A percentile compares a stretch with the other conserved stretches of the same genome.
Evolutionary conservation across 2,329 filamentous ascomycete genomes (phyloP).

Genomic region (Colletotrichum tofieldiae): DNA sequence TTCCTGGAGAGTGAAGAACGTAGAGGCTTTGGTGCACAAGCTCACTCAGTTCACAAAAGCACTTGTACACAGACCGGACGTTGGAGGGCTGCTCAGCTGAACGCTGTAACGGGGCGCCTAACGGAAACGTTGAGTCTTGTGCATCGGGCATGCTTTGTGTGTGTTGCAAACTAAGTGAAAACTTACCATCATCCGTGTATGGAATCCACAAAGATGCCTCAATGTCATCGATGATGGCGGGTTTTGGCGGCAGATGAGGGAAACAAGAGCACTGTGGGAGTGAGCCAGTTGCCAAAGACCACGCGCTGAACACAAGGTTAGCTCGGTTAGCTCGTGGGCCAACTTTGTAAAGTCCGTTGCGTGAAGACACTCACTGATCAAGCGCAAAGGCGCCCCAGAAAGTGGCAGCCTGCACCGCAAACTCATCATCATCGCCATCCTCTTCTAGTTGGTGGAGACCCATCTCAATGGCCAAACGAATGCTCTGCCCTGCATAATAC

Average conservation of each 20-base stretch:
- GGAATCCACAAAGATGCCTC: slow-evolving; percentile 74
- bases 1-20: slow-evolving; percentile 79
- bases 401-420: slow-evolving; percentile 72
- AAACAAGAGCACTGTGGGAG: slow-evolving; percentile 73
- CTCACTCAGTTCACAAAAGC: slow-evolving; percentile 81
- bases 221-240: slow-evolving; percentile 72
- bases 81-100: slow-evolving; percentile 76
- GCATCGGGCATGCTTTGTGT: slow-evolving; percentile 29
- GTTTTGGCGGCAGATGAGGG: slow-evolving; percentile 71
- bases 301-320: slow-evolving; percentile 62
- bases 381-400: slow-evolving; percentile 76
- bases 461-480: slow-evolving; percentile 81
- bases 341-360: not conserved
- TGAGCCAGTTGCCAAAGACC: slow-evolving; percentile 76
- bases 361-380: slow-evolving; percentile 70
- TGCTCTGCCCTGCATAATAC: slow-evolving; percentile 80
- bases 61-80: slow-evolving; percentile 77
- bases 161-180: not conserved
- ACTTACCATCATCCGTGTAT: slow-evolving; percentile 71
- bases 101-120: slow-evolving; percentile 68
- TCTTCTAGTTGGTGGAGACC: slow-evolving; percentile 72
- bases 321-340: slow-evolving; percentile 12
- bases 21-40: slow-evolving; percentile 81
- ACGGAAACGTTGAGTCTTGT: slow-evolving; percentile 18
- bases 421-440: slow-evolving; percentile 67